Percentiles rank a stretch among this genome's conserved stretches.
Conservation (phyloP, 768 basidiomycete genomes). For the Suillus hirtellus region DNA sequence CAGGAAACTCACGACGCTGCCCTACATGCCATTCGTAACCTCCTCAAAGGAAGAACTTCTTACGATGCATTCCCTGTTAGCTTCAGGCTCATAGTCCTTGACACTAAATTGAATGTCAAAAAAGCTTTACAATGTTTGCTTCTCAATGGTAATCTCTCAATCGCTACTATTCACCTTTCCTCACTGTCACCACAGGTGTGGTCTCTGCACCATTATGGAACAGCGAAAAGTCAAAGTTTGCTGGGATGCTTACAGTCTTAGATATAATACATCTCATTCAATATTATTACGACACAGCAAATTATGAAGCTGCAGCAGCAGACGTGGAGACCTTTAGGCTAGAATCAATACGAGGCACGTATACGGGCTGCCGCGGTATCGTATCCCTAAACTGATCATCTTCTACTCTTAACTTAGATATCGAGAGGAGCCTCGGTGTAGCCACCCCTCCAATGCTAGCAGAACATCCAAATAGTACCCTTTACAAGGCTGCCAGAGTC, state of each 20-base stretch:
- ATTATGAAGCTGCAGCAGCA: conserved; percentile 78
- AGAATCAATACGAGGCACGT: conserved; percentile 82
- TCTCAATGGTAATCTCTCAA: conserved; percentile 59
- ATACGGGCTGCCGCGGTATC: conserved; percentile 6
- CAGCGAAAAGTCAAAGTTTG: conserved; percentile 88
- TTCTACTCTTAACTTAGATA: conserved; percentile 53
- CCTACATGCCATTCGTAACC: conserved; percentile 68
- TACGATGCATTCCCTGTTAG: conserved; percentile 98
- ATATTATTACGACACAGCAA: conserved; percentile 88
- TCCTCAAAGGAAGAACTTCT: conserved; percentile 81
- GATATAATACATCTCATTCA: conserved; percentile 99
- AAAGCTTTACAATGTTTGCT: conserved; percentile 88
- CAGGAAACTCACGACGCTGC: conserved; percentile 71
- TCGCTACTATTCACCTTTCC: neutral
- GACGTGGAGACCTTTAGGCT: conserved; percentile 94
- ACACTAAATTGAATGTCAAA: conserved; percentile 94
- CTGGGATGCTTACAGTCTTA: conserved; percentile 98
- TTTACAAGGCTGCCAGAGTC: conserved; percentile 87
- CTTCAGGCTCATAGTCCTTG: conserved; percentile 94
- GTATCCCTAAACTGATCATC: conserved; percentile 13
- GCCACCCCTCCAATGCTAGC: conserved; percentile 87
- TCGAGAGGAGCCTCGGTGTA: conserved; percentile 90
- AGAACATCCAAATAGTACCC: conserved; percentile 84
- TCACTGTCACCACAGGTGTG: conserved; percentile 59
- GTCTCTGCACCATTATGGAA: conserved; percentile 99